Evolutionary conservation across 495 filamentous ascomycete species (phyloP), one percentile per base, ranked within the genome.

Genomic region (Annulohypoxylon moriforme): DNA sequence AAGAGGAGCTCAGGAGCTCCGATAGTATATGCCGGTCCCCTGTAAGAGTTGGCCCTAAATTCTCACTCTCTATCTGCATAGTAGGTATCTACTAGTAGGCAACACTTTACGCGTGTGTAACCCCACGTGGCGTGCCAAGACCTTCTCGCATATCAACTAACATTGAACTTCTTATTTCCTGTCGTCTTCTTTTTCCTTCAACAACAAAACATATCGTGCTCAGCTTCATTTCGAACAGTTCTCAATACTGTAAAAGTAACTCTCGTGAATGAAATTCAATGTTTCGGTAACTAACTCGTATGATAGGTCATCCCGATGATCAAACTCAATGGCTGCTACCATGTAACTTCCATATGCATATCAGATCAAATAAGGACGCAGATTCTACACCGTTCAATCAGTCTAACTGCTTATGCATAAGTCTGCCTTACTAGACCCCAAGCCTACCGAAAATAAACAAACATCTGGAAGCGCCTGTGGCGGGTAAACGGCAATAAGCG

Each of bases 401-500:
- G 40, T 13, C 40, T 44, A 44, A 44, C 40, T n/a, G n/a, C 8
- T 44, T 44, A n/a, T 44, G 16, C n/a, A 44, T 20, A 44, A 44
- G 16, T 16, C 40, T 9, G 8, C 40, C 1, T 44, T 4, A 44
- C 40, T 44, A 20, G n/a, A 18, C 40, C 40, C 6, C 13, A 44
- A 44, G 40, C 40, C 18, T 44, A 44, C 40, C 40, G n/a, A 44
- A 44, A 44, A 20, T 20, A 44, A 44, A 44, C 40, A 44, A 44
- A 18, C 40, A 6, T 44, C 40, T 18, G 2, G 16, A 44, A 40
- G 10, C 36, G 36, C 36, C 36, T 40, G 36, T 3, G 3, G 40
- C 40, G 40, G 40, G 40, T 44, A 44, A 44, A 44, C n/a, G 40
- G 40, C 14, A 44, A 44, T 44, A 44, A 20, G 40, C 40, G 40